Evolutionary conservation across 805 yeast species (phyloP), one percentile per base, ranked within the genome.

Genomic region (Starmerella cellae): DNA sequence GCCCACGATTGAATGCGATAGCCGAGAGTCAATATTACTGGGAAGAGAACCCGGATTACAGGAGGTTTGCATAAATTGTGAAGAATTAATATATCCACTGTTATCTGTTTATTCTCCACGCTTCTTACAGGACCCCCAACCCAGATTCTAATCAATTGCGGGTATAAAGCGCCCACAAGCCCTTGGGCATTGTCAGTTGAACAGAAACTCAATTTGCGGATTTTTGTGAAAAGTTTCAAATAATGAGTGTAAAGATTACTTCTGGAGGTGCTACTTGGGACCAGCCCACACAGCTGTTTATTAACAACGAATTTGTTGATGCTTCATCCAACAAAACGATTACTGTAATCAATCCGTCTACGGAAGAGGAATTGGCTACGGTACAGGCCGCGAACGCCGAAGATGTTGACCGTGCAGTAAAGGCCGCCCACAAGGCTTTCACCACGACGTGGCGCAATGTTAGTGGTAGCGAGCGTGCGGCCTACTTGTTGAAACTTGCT

Each of bases 361-460:
- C 87, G 33, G 91, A 81, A 61, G 78, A 79, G 58, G 70, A 66
- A 45, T 73, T 82, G 50, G 68, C 78, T 40, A 70, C 70, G 39
- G 75, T 82, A 39, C 77, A 80, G 59, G 87, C 78, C 58, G 94
- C 87, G 37, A 68, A 73, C 45, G 78, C 66, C 40, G 88, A 72
- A 41, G 95, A 85, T 60, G 79, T 85, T 30, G 87, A 85, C 51
- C 53, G 63, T 45, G 97, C 97, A 16, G 94, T 88, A 27, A 72
- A 74, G 21, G 93, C 94, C 29, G 96, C 96, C 36, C 67, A 72
- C 49, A 67, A 66, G 32, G 95, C 95, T 10, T 46, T 40, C 40
- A 83, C 79, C 68, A 67, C 77, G 37, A 63, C 70, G 35, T 67
- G 65, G 38, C 84, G 95, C 93, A 73, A 83, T 41, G 65, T 64